A percentile compares a stretch with the other conserved stretches of the same genome.
Conservation (phyloP, 1,139 yeast species). For the Ogataea hybrid region DNA sequence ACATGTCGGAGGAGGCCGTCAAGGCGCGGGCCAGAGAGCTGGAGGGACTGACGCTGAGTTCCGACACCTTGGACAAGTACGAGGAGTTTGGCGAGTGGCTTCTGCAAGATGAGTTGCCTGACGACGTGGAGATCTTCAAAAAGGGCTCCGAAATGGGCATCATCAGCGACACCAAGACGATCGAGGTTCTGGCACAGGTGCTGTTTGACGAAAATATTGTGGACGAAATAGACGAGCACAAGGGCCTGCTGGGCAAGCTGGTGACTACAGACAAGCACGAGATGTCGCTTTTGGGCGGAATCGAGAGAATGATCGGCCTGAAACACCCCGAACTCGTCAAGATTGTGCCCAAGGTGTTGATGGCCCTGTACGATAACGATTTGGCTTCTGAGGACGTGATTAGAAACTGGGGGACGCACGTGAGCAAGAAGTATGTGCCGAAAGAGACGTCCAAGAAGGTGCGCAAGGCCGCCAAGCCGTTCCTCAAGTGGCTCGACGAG, state of each 20-base stretch:
- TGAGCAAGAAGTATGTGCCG: slow-evolving; percentile 90
- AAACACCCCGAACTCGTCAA: slow-evolving; percentile 76
- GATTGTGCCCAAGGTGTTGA: slow-evolving; percentile 74
- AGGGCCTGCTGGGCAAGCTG: slow-evolving; percentile 78
- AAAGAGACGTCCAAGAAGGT: slow-evolving; percentile 92
- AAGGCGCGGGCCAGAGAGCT: slow-evolving; percentile 88
- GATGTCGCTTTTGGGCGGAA: slow-evolving; percentile 89
- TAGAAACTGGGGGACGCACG: slow-evolving; percentile 84
- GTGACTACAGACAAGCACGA: slow-evolving; percentile 68
- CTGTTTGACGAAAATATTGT: slow-evolving; percentile 79
- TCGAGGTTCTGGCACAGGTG: slow-evolving; percentile 90
- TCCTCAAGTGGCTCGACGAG: slow-evolving; percentile 89
- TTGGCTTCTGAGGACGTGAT: slow-evolving; percentile 80
- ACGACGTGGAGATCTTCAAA: slow-evolving; percentile 89
- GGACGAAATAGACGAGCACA: slow-evolving; percentile 70
- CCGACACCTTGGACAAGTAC: slow-evolving; percentile 39
- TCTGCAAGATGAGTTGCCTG: slow-evolving; percentile 60
- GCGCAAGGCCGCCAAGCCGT: slow-evolving; percentile 94
- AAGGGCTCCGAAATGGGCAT: slow-evolving; percentile 81
- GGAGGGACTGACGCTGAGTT: slow-evolving; percentile 50
- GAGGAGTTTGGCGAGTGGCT: slow-evolving; percentile 93
- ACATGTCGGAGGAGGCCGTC: slow-evolving; percentile 95
- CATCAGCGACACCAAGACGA: slow-evolving; percentile 68
- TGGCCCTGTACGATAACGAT: slow-evolving; percentile 79
- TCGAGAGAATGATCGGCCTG: slow-evolving; percentile 88